Evolutionary conservation across 139 green algal genomes (phyloP), one percentile per base, ranked within the genome.

Genomic region (Chlamydomonas sp.): DNA sequence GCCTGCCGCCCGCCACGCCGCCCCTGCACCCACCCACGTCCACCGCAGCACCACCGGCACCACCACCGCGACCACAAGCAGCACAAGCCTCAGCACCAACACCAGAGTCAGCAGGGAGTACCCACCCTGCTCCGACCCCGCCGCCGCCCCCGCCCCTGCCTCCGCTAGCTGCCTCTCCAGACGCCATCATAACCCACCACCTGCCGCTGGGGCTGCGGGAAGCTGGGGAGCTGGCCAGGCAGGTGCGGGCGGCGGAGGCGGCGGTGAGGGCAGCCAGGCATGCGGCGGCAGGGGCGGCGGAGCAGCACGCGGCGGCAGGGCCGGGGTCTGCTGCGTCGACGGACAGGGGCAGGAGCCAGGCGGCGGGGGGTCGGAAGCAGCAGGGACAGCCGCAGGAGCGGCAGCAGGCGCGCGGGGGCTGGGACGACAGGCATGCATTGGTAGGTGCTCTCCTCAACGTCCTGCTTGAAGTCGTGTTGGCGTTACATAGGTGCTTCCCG

Each of bases 111-210:
- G 31, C 31, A 49, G 31, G 31, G 31, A 49, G 31, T 49, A 49
- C 31, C 31, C 31, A 49, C 31, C 31, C 31, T 49, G 31, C 31
- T 49, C 31, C 31, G 64, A 77, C 66, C 16, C 6, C 57, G n/a
- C 80, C 68, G 31, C 59, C 68, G 20, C n/a, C 17, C 58, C 63
- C 58, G 2, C 58, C 77, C 3, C 86, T 97, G 74, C 94, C 94
- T 0, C 91, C 88, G 17, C 85, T 97, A 66, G 95, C 93, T 0
- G 92, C 95, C 8, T 95, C 90, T 9, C 95, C 95, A 9, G 95
- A 97, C 63, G 95, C 82, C 15, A 62, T 96, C 0, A 77, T 95
- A 2, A 63, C 83, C 2, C 79, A 87, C 82, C 76, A 74, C 58
- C 14, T 90, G 64, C 66, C 8, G 57, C 63, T 88, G 57, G 18